A percentile compares a stretch with the other conserved stretches of the same genome.
Conservation (phyloP, 1,139 yeast genomes). For the Hyphopichia buzzinii region DNA sequence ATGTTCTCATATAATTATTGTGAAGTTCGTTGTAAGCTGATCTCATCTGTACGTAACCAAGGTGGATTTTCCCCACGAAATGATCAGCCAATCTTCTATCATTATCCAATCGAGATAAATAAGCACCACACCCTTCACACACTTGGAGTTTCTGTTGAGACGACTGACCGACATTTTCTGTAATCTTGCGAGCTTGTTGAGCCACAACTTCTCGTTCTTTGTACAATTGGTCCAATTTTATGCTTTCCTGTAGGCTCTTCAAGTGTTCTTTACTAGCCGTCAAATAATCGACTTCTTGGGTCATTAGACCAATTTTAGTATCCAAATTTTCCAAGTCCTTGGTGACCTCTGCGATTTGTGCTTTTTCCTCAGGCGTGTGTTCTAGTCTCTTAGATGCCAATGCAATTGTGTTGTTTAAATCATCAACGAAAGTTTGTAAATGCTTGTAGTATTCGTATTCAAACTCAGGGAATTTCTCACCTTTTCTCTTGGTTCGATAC, state of each 20-base stretch:
- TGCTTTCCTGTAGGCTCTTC: slow-evolving; percentile 50
- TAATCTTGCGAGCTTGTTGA: slow-evolving; percentile 53
- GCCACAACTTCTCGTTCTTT: slow-evolving; percentile 49
- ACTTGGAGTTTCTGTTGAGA: slow-evolving; percentile 91
- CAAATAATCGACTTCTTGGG: slow-evolving; percentile 66
- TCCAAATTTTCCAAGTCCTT: slow-evolving; percentile 68
- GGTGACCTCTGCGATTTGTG: slow-evolving; percentile 59
- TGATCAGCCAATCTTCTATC: slow-evolving; percentile 91
- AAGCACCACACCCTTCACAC: slow-evolving; percentile 91
- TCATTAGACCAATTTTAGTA: slow-evolving; percentile 62
- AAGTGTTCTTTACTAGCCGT: slow-evolving; percentile 49
- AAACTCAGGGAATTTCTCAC: slow-evolving; percentile 63
- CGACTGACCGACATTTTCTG: slow-evolving; percentile 79
- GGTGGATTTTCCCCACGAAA: slow-evolving; percentile 82
- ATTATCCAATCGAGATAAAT: slow-evolving; percentile 79
- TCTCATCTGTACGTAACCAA: slow-evolving; percentile 78
- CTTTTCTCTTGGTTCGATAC: slow-evolving; percentile 49
- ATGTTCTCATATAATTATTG: slow-evolving; percentile 15
- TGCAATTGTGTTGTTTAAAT: slow-evolving; percentile 65
- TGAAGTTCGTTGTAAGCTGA: slow-evolving; percentile 52
- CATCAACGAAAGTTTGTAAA: slow-evolving; percentile 55
- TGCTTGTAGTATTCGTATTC: slow-evolving; percentile 65
- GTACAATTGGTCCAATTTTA: slow-evolving; percentile 43
- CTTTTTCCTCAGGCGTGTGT: slow-evolving; percentile 75
- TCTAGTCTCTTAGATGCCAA: slow-evolving; percentile 68